These are phyloP conservation scores for Podila clonocystis DNA, from an alignment of 192 early-diverging fungal genomes.

Conservation along the genomic window DNA sequence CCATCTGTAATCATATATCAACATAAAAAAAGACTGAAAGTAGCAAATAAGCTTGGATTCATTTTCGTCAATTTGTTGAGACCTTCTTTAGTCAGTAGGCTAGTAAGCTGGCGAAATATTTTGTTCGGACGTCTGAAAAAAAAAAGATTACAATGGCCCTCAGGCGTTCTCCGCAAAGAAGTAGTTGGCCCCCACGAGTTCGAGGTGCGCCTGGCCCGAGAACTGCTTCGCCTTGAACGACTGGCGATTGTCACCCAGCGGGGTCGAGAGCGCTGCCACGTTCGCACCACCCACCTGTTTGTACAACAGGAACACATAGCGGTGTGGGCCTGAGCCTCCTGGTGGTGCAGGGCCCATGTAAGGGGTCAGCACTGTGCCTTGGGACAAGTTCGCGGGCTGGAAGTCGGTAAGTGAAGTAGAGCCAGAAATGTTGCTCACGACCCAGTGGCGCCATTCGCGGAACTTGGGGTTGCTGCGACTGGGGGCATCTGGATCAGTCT, in stretches of 20 bases:
- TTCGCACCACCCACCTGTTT: constrained; percentile 52
- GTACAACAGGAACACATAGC: constrained; percentile 69
- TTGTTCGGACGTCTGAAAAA: no score
- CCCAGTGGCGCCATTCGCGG: constrained; percentile 67
- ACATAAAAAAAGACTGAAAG: not conserved
- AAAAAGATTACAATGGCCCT: no score
- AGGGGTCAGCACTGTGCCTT: constrained; percentile 30
- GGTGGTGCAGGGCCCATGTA: constrained; percentile 66
- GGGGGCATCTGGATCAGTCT: constrained; percentile 70
- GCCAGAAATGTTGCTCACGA: constrained; percentile 62
- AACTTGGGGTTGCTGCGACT: constrained; percentile 48
- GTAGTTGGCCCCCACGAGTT: constrained; percentile 60
- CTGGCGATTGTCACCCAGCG: constrained; percentile 14
- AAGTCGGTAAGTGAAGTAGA: constrained; percentile 10
- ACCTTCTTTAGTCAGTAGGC: no score
- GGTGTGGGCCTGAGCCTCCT: constrained; percentile 61
- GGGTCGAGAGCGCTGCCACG: constrained; percentile 22
- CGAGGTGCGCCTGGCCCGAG: constrained; percentile 48
- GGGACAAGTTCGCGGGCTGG: constrained; percentile 27
- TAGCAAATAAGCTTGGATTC: no score
- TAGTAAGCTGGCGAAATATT: no score
- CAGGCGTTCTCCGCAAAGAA: constrained; percentile 51
- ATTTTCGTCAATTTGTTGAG: no score
- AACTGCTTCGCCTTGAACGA: constrained; percentile 52
- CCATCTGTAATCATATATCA: not conserved